Evolutionary conservation across 2,329 filamentous ascomycete genomes (phyloP), one percentile per base, ranked within the genome.

Genomic region (Seiridium cupressi): DNA sequence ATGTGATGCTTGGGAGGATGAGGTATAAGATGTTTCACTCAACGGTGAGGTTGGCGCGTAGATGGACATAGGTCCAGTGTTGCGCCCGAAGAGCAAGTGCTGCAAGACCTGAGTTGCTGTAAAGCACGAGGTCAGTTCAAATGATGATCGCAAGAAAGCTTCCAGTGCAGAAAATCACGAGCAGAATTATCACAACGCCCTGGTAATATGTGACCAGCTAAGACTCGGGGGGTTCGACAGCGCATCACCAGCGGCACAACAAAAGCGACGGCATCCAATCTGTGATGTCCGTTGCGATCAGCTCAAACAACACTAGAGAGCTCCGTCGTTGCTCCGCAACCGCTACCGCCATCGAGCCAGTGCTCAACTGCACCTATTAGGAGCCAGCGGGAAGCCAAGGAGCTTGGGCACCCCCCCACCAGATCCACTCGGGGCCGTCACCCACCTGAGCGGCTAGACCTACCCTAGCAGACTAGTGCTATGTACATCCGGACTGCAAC

Each of bases 1-100:
- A 55, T 56, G 53, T 35, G 58, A 18, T 56, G 44, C 51, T 44
- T 55, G 34, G 42, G 58, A 44, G 11, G 13, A 49, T 35, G 18
- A n/a, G 5, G 35, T 44, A 31, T 40, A 47, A 10, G 18, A 32
- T 18, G 44, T 57, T 18, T 46, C 40, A 47, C 18, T 44, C 18
- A 18, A 13, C 13, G 51, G 18, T 26, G 53, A 18, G 11, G 38
- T n/a, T 35, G 26, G 38, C 9, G 32, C 26, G 34, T 6, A 32
- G 51, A 11, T 38, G 36, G 38, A 31, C 38, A 55, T 31, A 40
- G 6, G n/a, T 18, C 35, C 36, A 18, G n/a, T 13, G 6, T 38
- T 34, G 36, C 36, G n/a, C 9, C 46, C 26, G 46, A 31, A 31
- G 9, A 48, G 7, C 26, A 8, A 31, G 46, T 48, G n/a, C 26